Percentiles rank a stretch among this genome's conserved stretches.
These are phyloP conservation scores for Vitis amurensis DNA, from an alignment of 164 flowering plant genomes.

Conservation along the genomic window DNA sequence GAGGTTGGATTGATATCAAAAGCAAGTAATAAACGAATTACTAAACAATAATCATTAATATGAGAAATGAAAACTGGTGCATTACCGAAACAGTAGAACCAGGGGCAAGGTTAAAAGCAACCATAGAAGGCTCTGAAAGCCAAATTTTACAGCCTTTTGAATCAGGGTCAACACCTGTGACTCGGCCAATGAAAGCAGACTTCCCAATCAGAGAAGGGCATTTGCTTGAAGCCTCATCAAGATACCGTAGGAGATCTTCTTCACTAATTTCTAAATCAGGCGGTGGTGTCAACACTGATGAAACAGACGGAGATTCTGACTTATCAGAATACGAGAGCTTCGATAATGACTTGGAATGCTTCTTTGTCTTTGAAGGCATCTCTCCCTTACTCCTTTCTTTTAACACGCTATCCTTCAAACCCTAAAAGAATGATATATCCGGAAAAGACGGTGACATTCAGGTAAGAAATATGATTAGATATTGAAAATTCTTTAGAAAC, in stretches of 20 bases:
- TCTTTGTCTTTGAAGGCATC: constrained; percentile 55
- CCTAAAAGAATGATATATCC: no score
- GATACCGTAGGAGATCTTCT: constrained; percentile 27
- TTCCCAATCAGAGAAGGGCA: constrained; percentile 62
- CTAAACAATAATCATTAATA: background rate
- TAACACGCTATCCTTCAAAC: no score
- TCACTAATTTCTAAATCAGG: constrained; percentile 18
- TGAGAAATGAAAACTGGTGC: background rate
- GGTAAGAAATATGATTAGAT: no score
- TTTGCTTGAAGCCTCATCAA: constrained; percentile 51
- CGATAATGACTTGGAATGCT: constrained; percentile 34
- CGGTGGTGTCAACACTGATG: constrained; percentile 16
- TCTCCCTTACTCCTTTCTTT: background rate
- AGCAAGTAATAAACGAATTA: background rate
- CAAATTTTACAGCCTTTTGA: constrained; percentile 53
- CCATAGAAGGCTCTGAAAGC: constrained; percentile 74
- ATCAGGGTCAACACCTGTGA: constrained; percentile 30
- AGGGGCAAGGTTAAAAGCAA: constrained; percentile 46
- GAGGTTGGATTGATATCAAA: no score
- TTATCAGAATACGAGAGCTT: constrained; percentile 27
- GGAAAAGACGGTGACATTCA: no score
- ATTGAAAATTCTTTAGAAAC: no score
- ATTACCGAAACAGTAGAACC: constrained; percentile 84
- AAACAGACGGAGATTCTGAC: constrained; percentile 23
- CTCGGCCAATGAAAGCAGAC: constrained; percentile 49